These are phyloP conservation scores for Casuarina glauca DNA, from an alignment of 306 rosid species.

Conservation along the genomic window DNA sequence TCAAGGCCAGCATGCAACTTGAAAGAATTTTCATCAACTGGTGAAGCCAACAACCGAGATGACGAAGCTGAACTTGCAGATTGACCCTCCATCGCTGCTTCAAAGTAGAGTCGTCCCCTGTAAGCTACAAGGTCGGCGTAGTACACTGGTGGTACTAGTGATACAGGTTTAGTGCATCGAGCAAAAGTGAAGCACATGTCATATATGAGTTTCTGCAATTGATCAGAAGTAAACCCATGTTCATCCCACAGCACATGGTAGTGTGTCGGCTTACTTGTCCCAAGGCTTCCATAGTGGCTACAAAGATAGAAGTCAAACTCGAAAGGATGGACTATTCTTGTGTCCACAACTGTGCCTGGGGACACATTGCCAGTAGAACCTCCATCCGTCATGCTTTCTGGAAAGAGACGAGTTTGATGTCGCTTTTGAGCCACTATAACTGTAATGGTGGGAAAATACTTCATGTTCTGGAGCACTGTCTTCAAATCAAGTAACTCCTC, in stretches of 20 bases:
- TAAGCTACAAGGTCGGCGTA: constrained; percentile 88
- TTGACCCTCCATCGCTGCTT: constrained; percentile 39
- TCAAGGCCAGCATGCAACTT: constrained; percentile 56
- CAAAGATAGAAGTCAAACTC: constrained; percentile 81
- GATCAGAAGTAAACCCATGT: constrained; percentile 63
- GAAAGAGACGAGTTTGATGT: constrained; percentile 73
- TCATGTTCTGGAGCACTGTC: constrained; percentile 29
- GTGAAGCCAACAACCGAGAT: constrained; percentile 30
- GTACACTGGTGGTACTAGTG: constrained; percentile 77
- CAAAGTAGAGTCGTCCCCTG: constrained; percentile 68
- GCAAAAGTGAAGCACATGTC: constrained; percentile 81
- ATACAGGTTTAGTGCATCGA: constrained; percentile 83
- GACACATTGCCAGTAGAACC: constrained; percentile 44
- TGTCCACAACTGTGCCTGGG: constrained; percentile 83
- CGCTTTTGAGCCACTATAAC: constrained; percentile 77
- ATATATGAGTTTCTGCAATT: constrained; percentile 66
- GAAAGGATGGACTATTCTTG: constrained; percentile 54
- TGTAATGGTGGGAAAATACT: constrained; percentile 58
- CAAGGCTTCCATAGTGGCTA: constrained; percentile 70
- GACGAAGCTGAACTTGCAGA: constrained; percentile 28
- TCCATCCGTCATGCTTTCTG: constrained; percentile 41
- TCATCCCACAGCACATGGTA: constrained; percentile 82
- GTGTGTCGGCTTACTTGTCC: constrained; percentile 86
- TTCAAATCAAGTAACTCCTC: constrained; percentile 64
- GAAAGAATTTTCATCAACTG: constrained; percentile 37